Conservation (phyloP, 331 rosid species). For the Quercus phellos region DNA sequence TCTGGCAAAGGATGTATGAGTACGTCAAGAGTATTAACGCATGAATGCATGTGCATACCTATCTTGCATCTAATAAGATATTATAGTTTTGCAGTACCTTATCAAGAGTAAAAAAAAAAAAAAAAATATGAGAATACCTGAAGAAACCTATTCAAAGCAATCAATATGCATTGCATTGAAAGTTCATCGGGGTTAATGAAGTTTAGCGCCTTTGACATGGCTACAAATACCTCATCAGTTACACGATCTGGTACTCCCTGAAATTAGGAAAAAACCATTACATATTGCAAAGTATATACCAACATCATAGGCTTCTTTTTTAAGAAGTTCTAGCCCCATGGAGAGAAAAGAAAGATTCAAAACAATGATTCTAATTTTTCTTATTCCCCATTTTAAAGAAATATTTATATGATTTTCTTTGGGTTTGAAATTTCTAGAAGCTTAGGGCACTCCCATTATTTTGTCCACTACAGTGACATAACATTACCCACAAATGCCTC, state of each 20-base stretch:
- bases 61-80: not conserved
- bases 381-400: not conserved
- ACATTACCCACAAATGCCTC: no score
- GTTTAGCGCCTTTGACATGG: conserved; percentile 98
- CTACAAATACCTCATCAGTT: conserved; percentile 92
- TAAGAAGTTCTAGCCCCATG: not conserved
- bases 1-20: not conserved
- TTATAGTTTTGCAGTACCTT: not conserved
- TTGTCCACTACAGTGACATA: no score
- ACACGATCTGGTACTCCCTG: conserved; percentile 95
- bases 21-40: not conserved
- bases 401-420: not conserved
- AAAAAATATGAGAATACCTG: conserved; percentile 71
- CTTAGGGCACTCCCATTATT: not conserved
- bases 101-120: conserved; percentile 27
- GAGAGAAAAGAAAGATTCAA: no score
- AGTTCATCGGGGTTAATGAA: conserved; percentile 98
- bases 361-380: not conserved
- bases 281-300: not conserved
- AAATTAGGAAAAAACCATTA: conserved; percentile 18
- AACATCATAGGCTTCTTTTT: not conserved
- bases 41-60: not conserved
- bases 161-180: conserved; percentile 97
- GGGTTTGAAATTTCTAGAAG: not conserved
- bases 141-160: conserved; percentile 92